phyloP scores from a whole-genome alignment of 805 yeast genomes.

The Saccharomycodes ludwigii region DNA sequence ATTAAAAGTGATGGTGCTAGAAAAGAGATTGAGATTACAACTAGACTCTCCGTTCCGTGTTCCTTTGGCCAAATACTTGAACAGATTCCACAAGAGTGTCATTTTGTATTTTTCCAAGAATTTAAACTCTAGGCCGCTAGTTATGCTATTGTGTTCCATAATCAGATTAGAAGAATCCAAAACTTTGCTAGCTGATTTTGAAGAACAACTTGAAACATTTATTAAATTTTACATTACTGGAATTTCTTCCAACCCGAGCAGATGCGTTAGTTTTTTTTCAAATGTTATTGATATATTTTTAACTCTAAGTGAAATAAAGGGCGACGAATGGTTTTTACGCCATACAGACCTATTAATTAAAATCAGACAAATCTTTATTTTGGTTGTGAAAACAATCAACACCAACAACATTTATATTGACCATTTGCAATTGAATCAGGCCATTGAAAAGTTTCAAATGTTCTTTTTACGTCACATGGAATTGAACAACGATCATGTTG shows the following conservation, averaged over 20 bases:
- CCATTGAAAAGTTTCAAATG: conserved; percentile 48
- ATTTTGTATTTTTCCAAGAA: conserved; percentile 56
- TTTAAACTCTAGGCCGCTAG: conserved; percentile 52
- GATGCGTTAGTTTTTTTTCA: conserved; percentile 37
- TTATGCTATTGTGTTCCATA: conserved; percentile 22
- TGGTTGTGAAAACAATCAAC: conserved; percentile 15
- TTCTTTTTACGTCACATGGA: conserved; percentile 30
- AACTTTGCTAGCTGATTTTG: conserved; percentile 44
- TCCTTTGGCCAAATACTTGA: conserved; percentile 80
- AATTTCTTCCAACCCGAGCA: conserved; percentile 21
- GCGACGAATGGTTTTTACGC: conserved; percentile 44
- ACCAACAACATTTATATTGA: conserved; percentile 21
- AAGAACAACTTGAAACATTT: conserved; percentile 38
- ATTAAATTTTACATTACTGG: conserved; percentile 37
- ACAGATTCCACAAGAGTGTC: conserved; percentile 70
- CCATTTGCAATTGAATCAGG: conserved; percentile 62
- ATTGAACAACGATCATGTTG: conserved; percentile 21
- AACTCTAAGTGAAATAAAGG: conserved; percentile 36
- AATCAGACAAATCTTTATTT: conserved; percentile 17
- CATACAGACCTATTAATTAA: conserved; percentile 27
- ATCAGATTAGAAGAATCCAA: conserved; percentile 20
- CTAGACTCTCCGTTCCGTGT: conserved; percentile 79
- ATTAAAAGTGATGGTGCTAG: conserved; percentile 62
- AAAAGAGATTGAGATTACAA: conserved; percentile 72
- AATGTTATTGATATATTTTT: conserved; percentile 57